These are phyloP conservation scores for Cryphonectria japonica DNA, from an alignment of 2,329 filamentous ascomycete genomes.

Conservation along the genomic window DNA sequence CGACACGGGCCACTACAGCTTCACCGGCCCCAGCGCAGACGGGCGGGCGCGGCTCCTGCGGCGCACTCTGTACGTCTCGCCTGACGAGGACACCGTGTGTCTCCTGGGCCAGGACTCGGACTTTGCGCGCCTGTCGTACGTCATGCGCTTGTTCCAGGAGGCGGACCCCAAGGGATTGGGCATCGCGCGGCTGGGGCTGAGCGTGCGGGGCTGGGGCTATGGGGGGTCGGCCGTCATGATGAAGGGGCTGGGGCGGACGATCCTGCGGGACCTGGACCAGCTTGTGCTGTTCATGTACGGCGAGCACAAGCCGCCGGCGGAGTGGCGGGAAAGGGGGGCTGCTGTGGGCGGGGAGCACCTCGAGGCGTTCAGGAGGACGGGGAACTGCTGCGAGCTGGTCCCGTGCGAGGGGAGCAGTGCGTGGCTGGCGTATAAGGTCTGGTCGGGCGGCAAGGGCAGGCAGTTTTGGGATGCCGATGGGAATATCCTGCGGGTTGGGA, in stretches of 20 bases:
- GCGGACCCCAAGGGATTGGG: conserved; percentile 33
- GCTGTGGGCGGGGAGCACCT: background rate
- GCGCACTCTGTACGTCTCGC: conserved; percentile 39
- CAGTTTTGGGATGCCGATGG: conserved; percentile 32
- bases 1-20: conserved; percentile 26
- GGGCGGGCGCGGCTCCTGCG: conserved; percentile 18
- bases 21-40: conserved; percentile 14
- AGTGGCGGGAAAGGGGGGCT: conserved; percentile 34
- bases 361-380: conserved; percentile 8
- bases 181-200: conserved; percentile 36
- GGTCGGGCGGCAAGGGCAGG: conserved; percentile 32
- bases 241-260: conserved; percentile 31
- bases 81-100: conserved; percentile 38
- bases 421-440: conserved; percentile 33
- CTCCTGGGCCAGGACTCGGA: conserved; percentile 38
- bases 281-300: conserved; percentile 39
- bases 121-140: conserved; percentile 30
- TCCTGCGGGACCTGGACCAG: conserved; percentile 37
- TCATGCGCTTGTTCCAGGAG: conserved; percentile 33
- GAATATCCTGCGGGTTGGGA: conserved; percentile 34
- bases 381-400: conserved; percentile 28
- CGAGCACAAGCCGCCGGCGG: conserved; percentile 34
- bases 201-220: conserved; percentile 34
- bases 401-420: conserved; percentile 32
- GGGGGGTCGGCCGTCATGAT: conserved; percentile 34